Conservation (phyloP, 805 yeast genomes). For the Yarrowia sp. region DNA sequence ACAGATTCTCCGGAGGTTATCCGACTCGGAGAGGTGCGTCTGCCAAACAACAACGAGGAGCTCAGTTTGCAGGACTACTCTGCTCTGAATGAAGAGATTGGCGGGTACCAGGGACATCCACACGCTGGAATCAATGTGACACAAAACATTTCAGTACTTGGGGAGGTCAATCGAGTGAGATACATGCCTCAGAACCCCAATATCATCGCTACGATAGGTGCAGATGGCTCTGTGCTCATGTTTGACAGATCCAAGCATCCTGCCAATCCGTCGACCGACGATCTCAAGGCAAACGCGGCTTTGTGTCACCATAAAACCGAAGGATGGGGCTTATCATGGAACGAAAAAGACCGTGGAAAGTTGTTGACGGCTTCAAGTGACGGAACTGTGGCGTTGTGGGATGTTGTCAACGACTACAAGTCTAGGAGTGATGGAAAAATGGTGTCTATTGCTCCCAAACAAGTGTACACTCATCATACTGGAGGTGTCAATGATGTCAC, state of each 20-base stretch:
- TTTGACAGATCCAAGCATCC: conserved; percentile 86
- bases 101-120: conserved; percentile 18
- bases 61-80: conserved; percentile 19
- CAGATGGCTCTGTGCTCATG: conserved; percentile 61
- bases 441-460: conserved; percentile 35
- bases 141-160: conserved; percentile 65
- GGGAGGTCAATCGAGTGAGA: conserved; percentile 70
- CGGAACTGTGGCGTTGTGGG: conserved; percentile 67
- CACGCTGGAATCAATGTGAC: conserved; percentile 42
- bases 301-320: conserved; percentile 48
- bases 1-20: conserved; percentile 15
- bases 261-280: conserved; percentile 41
- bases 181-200: conserved; percentile 87
- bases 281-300: conserved; percentile 51
- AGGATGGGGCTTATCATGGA: conserved; percentile 72
- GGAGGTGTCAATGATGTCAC: conserved; percentile 68
- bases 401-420: conserved; percentile 48
- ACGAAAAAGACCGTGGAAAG: conserved; percentile 56
- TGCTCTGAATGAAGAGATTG: conserved; percentile 12
- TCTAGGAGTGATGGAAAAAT: conserved; percentile 28
- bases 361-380: conserved; percentile 58
- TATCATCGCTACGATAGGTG: conserved; percentile 66
- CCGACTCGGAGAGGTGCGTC: conserved; percentile 5
- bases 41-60: conserved; percentile 5
- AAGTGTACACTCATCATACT: conserved; percentile 39